Percentiles rank a stretch among this genome's conserved stretches.
Conservation (phyloP, 139 green algal species). For the Haematococcus sp. region DNA sequence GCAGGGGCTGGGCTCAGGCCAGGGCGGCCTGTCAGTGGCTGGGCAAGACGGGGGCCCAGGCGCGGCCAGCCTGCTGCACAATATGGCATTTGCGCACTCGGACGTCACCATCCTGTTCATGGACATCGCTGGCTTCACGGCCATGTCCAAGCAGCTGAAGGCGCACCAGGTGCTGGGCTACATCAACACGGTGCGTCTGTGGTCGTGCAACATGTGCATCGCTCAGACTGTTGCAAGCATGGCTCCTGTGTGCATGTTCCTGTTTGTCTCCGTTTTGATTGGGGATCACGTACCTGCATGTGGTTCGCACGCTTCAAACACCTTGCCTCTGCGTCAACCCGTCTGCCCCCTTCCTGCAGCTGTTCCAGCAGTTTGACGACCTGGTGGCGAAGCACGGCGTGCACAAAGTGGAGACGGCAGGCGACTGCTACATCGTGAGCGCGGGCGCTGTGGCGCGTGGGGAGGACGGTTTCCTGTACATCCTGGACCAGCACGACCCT, state of each 20-base stretch:
- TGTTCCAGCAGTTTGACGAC: not conserved
- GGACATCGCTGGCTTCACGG: slow-evolving; percentile 5
- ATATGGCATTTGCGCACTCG: not conserved
- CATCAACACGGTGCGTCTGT: not conserved
- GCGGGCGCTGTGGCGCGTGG: not conserved
- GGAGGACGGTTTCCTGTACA: slow-evolving; percentile 3
- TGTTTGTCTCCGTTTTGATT: too few species aligned
- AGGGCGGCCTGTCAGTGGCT: too few species aligned
- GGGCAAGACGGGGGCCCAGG: too few species aligned
- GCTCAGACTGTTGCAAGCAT: too few species aligned
- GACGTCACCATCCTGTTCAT: slow-evolving; percentile 8
- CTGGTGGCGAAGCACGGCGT: not conserved
- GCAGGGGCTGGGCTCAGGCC: too few species aligned
- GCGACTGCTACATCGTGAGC: not conserved
- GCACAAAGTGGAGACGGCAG: slow-evolving; percentile 8
- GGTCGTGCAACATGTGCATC: too few species aligned
- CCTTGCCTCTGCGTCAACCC: not conserved
- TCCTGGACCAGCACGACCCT: not conserved
- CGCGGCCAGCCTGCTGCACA: too few species aligned
- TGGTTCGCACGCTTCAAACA: too few species aligned
- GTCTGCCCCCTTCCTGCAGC: too few species aligned
- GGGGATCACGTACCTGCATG: too few species aligned
- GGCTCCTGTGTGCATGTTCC: too few species aligned
- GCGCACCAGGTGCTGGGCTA: not conserved
- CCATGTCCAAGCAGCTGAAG: not conserved